Conservation (phyloP, 208 protist species). For the Spironucleus salmonicida region DNA sequence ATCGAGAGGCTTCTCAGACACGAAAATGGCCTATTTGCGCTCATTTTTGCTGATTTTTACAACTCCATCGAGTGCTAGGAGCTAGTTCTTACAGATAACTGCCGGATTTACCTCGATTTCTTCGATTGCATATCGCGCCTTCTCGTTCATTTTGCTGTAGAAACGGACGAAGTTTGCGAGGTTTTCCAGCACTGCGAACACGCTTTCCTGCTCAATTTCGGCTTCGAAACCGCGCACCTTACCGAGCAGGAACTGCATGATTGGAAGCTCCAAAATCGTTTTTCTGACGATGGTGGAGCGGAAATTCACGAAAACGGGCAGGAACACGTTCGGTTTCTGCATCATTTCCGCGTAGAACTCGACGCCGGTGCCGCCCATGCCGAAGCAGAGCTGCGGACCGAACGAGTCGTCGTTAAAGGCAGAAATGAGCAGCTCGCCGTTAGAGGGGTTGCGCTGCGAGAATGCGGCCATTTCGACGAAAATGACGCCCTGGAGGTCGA, state of each 20-base stretch:
- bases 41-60: not conserved
- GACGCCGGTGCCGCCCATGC: slow-evolving; percentile 24
- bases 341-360: slow-evolving; percentile 13
- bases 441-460: not conserved
- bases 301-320: slow-evolving; percentile 16
- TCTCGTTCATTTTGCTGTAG: slow-evolving; percentile 36
- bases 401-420: not conserved
- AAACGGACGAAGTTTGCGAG: slow-evolving; percentile 20
- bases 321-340: not conserved
- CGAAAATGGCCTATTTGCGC: not conserved
- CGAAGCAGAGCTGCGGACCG: slow-evolving; percentile 20
- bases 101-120: slow-evolving; percentile 44
- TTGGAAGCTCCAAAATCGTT: slow-evolving; percentile 19
- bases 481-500: slow-evolving; percentile 6
- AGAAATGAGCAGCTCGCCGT: slow-evolving; percentile 3
- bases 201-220: not conserved
- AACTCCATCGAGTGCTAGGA: slow-evolving; percentile 42
- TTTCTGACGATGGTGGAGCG: not conserved
- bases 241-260: slow-evolving; percentile 32
- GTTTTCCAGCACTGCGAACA: slow-evolving; percentile 21
- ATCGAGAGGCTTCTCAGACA: slow-evolving; percentile 35
- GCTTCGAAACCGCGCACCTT: slow-evolving; percentile 26
- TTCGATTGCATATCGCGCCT: slow-evolving; percentile 31
- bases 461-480: slow-evolving; percentile 2
- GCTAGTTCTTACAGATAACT: slow-evolving; percentile 2